Conservation (phyloP, 2,329 filamentous ascomycete genomes). For the Thielaviopsis ethacetica region DNA sequence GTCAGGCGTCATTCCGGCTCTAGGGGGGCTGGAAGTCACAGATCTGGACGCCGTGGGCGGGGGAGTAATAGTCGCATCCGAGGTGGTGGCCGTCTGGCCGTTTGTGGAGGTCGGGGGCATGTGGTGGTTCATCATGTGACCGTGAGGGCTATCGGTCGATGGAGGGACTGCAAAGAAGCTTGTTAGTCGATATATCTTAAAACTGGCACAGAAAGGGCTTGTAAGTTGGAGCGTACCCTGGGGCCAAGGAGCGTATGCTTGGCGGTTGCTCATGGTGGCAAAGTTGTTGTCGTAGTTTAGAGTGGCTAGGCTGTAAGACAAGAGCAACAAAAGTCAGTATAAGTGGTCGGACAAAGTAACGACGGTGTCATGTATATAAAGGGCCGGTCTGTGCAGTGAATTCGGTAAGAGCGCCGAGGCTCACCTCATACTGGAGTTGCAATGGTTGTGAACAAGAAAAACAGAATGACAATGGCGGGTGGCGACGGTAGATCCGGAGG, state of each 20-base stretch:
- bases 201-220: neutral
- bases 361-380: neutral
- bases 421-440: constrained; percentile 11
- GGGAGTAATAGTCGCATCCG: constrained; percentile 32
- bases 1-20: constrained; percentile 36
- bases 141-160: constrained; percentile 6
- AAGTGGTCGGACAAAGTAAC: neutral
- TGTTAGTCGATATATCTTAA: neutral
- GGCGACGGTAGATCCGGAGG: neutral
- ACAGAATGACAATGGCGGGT: neutral
- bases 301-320: constrained; percentile 4
- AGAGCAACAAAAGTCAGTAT: constrained; percentile 3
- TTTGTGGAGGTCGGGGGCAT: neutral
- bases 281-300: constrained; percentile 9
- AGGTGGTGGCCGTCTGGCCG: constrained; percentile 16
- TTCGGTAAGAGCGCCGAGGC: constrained; percentile 9
- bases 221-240: constrained; percentile 1
- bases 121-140: constrained; percentile 8
- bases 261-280: constrained; percentile 11
- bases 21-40: constrained; percentile 40
- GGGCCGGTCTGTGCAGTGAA: neutral
- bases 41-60: constrained; percentile 34
- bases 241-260: constrained; percentile 6
- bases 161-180: constrained; percentile 1
- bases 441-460: neutral